Conservation (phyloP, 2,329 filamentous ascomycete species). For the Fusarium sterilihyphosum region DNA sequence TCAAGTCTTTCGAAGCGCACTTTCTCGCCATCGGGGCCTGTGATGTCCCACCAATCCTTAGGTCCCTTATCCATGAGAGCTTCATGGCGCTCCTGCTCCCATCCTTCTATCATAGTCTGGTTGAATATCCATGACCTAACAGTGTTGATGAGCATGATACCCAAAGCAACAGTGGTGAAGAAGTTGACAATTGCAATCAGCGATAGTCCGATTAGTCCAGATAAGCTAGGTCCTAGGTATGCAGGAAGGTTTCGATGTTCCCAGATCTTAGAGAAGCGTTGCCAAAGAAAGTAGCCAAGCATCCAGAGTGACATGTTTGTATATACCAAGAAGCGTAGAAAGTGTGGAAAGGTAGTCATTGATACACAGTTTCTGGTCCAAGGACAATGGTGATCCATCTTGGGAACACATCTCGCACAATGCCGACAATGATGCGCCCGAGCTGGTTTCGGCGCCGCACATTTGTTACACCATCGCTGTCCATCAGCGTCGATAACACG, state of each 20-base stretch:
- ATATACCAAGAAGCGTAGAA: constrained; percentile 80
- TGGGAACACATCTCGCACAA: constrained; percentile 78
- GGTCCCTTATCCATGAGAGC: constrained; percentile 61
- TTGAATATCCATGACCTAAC: constrained; percentile 72
- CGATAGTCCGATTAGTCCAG: constrained; percentile 69
- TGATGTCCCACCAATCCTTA: constrained; percentile 56
- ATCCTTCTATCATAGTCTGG: constrained; percentile 82
- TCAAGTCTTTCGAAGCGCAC: constrained; percentile 71
- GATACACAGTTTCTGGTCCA: constrained; percentile 89
- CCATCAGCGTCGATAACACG: constrained; percentile 48
- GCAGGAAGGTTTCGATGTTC: constrained; percentile 72
- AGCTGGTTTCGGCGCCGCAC: constrained; percentile 76
- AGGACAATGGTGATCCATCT: constrained; percentile 89
- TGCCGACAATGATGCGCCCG: constrained; percentile 84
- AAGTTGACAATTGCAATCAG: constrained; percentile 67
- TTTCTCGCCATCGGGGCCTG: constrained; percentile 49
- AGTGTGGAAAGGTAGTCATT: constrained; percentile 83
- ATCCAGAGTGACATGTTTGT: constrained; percentile 72
- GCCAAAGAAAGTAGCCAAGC: constrained; percentile 69
- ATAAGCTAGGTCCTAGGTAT: constrained; percentile 75
- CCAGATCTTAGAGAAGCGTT: constrained; percentile 70
- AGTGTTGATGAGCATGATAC: constrained; percentile 72
- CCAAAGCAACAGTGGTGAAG: constrained; percentile 69
- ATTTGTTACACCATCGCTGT: constrained; percentile 78
- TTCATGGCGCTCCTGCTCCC: constrained; percentile 75